A percentile compares a stretch with the other conserved stretches of the same genome.
These are phyloP conservation scores for Botrytis medusae DNA, from an alignment of 2,329 filamentous ascomycete species.

Conservation along the genomic window DNA sequence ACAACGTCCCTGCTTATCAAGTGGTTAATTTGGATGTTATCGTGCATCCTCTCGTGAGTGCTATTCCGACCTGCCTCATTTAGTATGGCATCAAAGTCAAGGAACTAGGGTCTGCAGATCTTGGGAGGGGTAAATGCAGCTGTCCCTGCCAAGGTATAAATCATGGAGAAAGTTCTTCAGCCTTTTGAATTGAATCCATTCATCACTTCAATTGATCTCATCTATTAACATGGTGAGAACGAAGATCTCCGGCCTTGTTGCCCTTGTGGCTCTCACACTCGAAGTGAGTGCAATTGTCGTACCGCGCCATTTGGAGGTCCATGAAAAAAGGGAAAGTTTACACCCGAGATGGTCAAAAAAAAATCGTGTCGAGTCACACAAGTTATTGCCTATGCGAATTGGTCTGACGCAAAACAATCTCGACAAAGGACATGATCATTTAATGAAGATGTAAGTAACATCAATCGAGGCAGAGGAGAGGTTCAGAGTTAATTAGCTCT, in stretches of 20 bases:
- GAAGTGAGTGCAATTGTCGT: constrained; percentile 25
- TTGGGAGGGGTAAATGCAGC: not conserved
- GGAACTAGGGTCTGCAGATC: constrained; percentile 20
- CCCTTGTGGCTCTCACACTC: constrained; percentile 10
- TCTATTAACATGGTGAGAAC: not conserved
- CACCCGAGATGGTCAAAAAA: constrained; percentile 33
- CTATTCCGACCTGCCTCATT: constrained; percentile 15
- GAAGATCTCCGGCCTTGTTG: constrained; percentile 13
- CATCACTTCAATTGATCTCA: not conserved
- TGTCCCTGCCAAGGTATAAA: constrained; percentile 22
- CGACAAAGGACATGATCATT: constrained; percentile 30
- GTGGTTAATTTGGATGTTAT: not conserved
- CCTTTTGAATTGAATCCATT: not conserved
- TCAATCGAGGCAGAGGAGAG: not conserved
- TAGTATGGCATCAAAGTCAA: not conserved
- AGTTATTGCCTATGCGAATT: constrained; percentile 34
- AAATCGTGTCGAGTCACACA: constrained; percentile 29
- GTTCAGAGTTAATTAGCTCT: not conserved
- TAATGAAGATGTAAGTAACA: constrained; percentile 35
- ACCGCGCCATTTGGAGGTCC: constrained; percentile 29
- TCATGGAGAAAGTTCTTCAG: not conserved
- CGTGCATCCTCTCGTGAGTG: not conserved
- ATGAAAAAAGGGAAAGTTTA: constrained; percentile 31
- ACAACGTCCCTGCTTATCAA: constrained; percentile 9
- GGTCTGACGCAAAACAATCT: constrained; percentile 33